Conservation (phyloP, 768 basidiomycete species). For the Kwoniella sp. region DNA sequence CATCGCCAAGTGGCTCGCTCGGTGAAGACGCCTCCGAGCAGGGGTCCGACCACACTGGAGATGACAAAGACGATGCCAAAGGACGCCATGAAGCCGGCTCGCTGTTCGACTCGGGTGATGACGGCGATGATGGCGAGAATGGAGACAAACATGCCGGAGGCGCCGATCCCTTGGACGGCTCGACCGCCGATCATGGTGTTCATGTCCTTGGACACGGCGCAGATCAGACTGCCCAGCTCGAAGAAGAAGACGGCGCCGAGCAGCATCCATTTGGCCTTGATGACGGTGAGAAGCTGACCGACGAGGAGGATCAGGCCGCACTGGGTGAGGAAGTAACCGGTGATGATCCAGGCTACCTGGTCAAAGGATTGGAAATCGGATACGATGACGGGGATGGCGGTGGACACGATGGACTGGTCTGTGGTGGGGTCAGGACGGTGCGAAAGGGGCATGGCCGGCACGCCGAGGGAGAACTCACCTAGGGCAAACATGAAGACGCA, state of each 20-base stretch:
- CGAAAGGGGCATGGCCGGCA: not conserved
- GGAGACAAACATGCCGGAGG: conserved; percentile 51
- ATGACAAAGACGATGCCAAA: conserved; percentile 45
- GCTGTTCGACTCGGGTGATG: conserved; percentile 32
- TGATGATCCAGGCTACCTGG: conserved; percentile 40
- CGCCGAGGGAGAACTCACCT: conserved; percentile 19
- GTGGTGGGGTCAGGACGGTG: not conserved
- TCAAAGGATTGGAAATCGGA: conserved; percentile 38
- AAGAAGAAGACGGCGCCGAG: conserved; percentile 49
- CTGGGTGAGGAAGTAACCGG: conserved; percentile 41
- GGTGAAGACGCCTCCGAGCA: conserved; percentile 46
- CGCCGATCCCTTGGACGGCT: conserved; percentile 42
- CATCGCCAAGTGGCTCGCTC: conserved; percentile 52
- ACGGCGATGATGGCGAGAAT: conserved; percentile 53
- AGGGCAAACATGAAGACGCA: conserved; percentile 26
- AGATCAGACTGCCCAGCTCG: conserved; percentile 48
- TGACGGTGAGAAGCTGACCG: conserved; percentile 45
- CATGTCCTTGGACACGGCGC: conserved; percentile 46
- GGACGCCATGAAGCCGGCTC: conserved; percentile 44
- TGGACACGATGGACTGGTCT: conserved; percentile 44
- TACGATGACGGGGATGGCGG: conserved; percentile 38
- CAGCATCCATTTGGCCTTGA: conserved; percentile 48
- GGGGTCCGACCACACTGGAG: conserved; percentile 46
- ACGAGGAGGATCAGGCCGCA: conserved; percentile 45
- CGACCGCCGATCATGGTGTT: conserved; percentile 41